Percentiles rank a stretch among this genome's conserved stretches.
These are phyloP conservation scores for Rhododendron ovatum DNA, from an alignment of 148 eudicot species.

Conservation along the genomic window DNA sequence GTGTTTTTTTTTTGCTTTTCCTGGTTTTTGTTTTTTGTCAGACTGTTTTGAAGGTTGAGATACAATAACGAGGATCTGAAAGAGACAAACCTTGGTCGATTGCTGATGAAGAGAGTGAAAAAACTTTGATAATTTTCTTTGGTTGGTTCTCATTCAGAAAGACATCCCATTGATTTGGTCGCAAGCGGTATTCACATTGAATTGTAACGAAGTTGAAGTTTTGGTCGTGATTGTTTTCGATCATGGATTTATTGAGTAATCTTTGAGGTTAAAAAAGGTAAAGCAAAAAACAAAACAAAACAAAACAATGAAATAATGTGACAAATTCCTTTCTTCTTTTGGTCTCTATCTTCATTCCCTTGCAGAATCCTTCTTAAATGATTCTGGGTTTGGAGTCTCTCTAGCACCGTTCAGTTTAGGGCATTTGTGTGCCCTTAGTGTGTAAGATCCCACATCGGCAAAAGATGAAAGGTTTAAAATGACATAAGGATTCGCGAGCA, in stretches of 20 bases:
- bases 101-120: not conserved
- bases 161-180: not conserved
- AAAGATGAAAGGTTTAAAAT: no score
- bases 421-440: not conserved
- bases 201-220: not conserved
- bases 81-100: not conserved
- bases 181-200: not conserved
- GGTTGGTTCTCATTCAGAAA: not conserved
- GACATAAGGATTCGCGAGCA: no score
- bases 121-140: not conserved
- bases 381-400: not conserved
- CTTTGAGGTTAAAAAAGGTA: not conserved
- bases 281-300: not conserved
- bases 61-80: not conserved
- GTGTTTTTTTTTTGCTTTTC: not conserved
- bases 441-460: no score
- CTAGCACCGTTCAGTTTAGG: not conserved
- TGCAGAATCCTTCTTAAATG: not conserved
- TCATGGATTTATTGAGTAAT: not conserved
- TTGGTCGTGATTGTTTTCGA: not conserved
- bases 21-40: not conserved
- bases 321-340: not conserved
- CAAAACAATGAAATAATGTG: not conserved
- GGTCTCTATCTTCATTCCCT: not conserved
- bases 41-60: not conserved